Evolutionary conservation across 202 grass and related monocot species (phyloP), one percentile per base, ranked within the genome.

Genomic region (Zoysia matrella): DNA sequence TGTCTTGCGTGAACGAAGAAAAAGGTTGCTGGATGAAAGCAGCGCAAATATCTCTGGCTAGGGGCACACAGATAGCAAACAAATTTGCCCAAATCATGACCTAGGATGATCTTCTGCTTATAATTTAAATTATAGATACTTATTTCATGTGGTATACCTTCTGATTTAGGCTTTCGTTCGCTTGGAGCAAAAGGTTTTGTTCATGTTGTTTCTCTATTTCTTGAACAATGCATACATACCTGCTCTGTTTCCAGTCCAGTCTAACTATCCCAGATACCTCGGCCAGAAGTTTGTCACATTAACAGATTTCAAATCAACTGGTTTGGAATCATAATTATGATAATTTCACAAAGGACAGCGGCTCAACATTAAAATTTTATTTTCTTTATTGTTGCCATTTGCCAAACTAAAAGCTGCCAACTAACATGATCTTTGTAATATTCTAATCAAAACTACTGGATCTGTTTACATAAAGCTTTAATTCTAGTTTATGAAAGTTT

Each of bases 281-380:
- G 5, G 44, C 14, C 7, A 77, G 8, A 77, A 49, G 14, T 68
- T 68, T 77, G 74, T 8, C 22, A 60, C 48, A 12, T 30, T 73
- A 6, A 76, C 52, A 83, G 30, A 30, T 30, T 30, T 30, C 22
- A 30, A 30, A 30, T 30, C 22, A 30, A 30, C 22, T 30, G 22
- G 22, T 30, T 30, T 30, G 22, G 22, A 30, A 30, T 30, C 22
- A 30, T 30, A 30, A 30, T 30, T 30, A 30, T 30, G 22, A 30
- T 30, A 30, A 30, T 30, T 30, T 30, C 22, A 30, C 22, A 30
- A 30, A 30, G 22, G 22, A 30, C 22, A 30, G 22, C 22, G 22
- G 22, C 22, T 30, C 22, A 30, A 30, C 22, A 30, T 30, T 30
- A 30, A 30, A 30, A 30, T 30, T 30, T 30, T 30, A 30, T 30